Base-by-base conservation (phyloP, 2,329 filamentous ascomycete species). In the Cytospora chrysosperma region DNA sequence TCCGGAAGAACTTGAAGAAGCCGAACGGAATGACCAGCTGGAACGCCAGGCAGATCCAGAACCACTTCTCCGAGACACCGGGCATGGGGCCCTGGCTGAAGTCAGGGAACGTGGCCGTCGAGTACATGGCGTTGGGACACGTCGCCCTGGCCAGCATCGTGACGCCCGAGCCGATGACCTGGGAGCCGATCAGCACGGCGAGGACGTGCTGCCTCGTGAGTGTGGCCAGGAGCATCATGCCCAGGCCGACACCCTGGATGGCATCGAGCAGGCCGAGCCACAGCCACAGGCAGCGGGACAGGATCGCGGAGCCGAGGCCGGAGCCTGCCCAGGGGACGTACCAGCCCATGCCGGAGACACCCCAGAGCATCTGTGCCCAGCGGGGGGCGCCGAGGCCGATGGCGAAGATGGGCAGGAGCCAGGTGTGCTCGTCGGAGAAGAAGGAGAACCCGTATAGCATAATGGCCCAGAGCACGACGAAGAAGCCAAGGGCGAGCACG, bases 321-420 rank as follows among this genome's bases (percentile, higher is more conserved):
- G 77, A 76, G 52, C 83, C 82, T 9, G 82, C 82, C 86, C 86
- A 89, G 4, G 87, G 87, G 2, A 90, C 73, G 70, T 84, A 89
- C 49, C 81, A 76, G 7, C 86, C 87, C 64, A 88, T 82, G 19
- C 82, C 82, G 8, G 82, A 85, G 8, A 81, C 84, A 10, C 81
- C 83, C 87, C 87, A 89, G 72, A 87, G 85, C 72, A 89, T 88
- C 72, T 90, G 87, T 12, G 82, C 82, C 86, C 87, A 90, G 65
- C 87, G 79, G 0, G 87, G 87, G 4, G 86, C 86, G 53, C 83
- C 85, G 19, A 90, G 81, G 17, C 86, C 87, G 66, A 89, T 85
- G 53, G 87, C 87, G 67, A 89, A 88, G 63, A 90, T 82, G 17
- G 87, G 87, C 8, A 90, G 75, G 67, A 89, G 83, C 87, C 87